These are phyloP conservation scores for Dalechampia spathulata DNA, from an alignment of 441 rosid species.

Conservation along the genomic window DNA sequence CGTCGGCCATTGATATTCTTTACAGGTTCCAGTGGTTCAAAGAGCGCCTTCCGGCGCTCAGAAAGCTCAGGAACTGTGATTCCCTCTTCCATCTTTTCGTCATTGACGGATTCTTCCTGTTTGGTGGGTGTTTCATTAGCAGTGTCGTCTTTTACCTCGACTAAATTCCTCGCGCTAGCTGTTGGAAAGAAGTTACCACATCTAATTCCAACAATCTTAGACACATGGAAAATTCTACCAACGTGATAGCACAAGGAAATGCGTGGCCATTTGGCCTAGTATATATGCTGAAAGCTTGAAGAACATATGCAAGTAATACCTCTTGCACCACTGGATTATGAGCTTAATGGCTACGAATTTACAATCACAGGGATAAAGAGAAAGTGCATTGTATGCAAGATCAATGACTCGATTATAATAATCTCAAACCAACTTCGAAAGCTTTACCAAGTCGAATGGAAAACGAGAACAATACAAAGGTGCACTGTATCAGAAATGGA, in stretches of 20 bases:
- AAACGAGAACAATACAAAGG: no score
- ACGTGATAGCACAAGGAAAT: neutral
- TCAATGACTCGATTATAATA: no score
- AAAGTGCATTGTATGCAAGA: no score
- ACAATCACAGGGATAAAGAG: no score
- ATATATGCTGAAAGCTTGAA: no score
- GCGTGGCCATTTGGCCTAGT: no score
- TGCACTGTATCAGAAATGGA: no score
- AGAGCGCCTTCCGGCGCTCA: constrained; percentile 76
- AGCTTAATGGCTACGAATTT: no score
- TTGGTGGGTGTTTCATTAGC: constrained; percentile 36
- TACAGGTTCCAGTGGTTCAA: constrained; percentile 77
- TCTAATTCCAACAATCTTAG: constrained; percentile 23
- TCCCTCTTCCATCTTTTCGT: constrained; percentile 31
- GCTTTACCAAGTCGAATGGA: no score
- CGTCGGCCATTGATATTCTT: constrained; percentile 36
- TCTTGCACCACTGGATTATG: no score
- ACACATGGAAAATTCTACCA: neutral
- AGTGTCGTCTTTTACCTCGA: constrained; percentile 31
- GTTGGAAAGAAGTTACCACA: constrained; percentile 41
- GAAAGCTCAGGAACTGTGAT: constrained; percentile 37
- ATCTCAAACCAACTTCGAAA: no score
- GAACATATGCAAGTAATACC: no score
- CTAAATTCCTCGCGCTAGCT: constrained; percentile 46
- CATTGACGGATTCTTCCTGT: constrained; percentile 33